Conservation (phyloP, 306 rosid species). For the Astragalus membranaceus region DNA sequence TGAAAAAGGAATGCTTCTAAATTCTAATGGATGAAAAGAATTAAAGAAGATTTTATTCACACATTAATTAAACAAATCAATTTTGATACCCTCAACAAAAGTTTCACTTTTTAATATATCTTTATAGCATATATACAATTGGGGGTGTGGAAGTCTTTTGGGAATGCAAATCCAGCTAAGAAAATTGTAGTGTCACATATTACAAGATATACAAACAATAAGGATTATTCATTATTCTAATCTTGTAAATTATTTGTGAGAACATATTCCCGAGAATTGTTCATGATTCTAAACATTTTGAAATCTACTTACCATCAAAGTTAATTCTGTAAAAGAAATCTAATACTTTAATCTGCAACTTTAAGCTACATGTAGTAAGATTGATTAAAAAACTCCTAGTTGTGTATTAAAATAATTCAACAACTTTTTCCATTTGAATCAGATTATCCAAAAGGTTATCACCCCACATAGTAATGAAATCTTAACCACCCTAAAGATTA, state of each 20-base stretch:
- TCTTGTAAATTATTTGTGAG: constrained; percentile 11
- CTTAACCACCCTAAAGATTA: constrained; percentile 9
- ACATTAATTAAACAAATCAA: constrained; percentile 21
- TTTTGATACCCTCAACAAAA: constrained; percentile 27
- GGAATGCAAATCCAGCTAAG: constrained; percentile 19
- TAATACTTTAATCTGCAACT: constrained; percentile 21
- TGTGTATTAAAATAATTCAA: constrained; percentile 1
- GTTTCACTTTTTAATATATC: constrained; percentile 13
- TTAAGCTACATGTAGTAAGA: constrained; percentile 17
- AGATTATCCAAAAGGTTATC: constrained; percentile 16
- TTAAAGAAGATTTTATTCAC: constrained; percentile 17
- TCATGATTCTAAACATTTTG: constrained; percentile 13
- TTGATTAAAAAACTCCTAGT: constrained; percentile 18
- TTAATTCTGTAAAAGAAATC: constrained; percentile 4
- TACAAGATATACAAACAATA: constrained; percentile 10
- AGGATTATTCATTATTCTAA: constrained; percentile 16
- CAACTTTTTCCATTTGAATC: constrained; percentile 18
- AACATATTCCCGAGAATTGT: constrained; percentile 29
- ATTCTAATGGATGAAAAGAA: constrained; percentile 20
- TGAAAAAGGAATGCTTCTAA: constrained; percentile 29
- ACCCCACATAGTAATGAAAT: not conserved
- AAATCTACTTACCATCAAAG: constrained; percentile 16
- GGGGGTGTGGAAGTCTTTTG: constrained; percentile 17
- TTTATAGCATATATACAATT: constrained; percentile 32
- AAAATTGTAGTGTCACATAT: constrained; percentile 14